These are phyloP conservation scores for Dioscorea alata DNA, from an alignment of 106 monocot species.

Conservation along the genomic window DNA sequence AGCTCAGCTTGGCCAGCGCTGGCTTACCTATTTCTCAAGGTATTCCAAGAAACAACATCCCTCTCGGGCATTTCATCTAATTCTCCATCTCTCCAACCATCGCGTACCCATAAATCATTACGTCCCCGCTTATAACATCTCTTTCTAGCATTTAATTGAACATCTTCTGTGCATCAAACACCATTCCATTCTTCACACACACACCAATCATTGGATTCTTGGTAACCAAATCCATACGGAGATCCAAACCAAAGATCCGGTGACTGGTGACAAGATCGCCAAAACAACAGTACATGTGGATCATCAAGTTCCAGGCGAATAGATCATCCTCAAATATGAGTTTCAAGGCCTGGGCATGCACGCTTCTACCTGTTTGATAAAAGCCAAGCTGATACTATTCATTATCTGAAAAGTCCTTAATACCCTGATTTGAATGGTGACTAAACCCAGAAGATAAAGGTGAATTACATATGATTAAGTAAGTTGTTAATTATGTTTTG, in stretches of 20 bases:
- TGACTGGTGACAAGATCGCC: slow-evolving; percentile 18
- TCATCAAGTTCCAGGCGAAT: slow-evolving; percentile 39
- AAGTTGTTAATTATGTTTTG: too few species aligned
- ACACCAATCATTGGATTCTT: slow-evolving; percentile 51
- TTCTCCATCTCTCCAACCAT: slow-evolving; percentile 32
- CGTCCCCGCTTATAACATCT: slow-evolving; percentile 50
- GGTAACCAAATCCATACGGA: slow-evolving; percentile 28
- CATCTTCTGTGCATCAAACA: slow-evolving; percentile 20
- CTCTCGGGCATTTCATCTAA: slow-evolving; percentile 38
- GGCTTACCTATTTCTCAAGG: slow-evolving; percentile 48
- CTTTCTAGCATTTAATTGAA: slow-evolving; percentile 48
- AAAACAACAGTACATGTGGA: slow-evolving; percentile 49
- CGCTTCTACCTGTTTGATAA: slow-evolving; percentile 2
- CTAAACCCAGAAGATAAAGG: too few species aligned
- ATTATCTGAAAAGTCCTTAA: too few species aligned
- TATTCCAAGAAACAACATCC: slow-evolving; percentile 59
- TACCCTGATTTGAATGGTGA: too few species aligned
- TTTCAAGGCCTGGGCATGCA: slow-evolving; percentile 26
- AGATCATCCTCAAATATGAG: slow-evolving; percentile 28
- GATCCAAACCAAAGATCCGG: slow-evolving; percentile 11
- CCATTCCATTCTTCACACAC: slow-evolving; percentile 36
- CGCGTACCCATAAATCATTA: slow-evolving; percentile 42
- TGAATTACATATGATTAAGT: too few species aligned
- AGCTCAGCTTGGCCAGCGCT: slow-evolving; percentile 13
- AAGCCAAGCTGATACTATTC: slow-evolving; percentile 14